Conservation (phyloP, 768 basidiomycete species). For the Strobilomyces dryophilus region DNA sequence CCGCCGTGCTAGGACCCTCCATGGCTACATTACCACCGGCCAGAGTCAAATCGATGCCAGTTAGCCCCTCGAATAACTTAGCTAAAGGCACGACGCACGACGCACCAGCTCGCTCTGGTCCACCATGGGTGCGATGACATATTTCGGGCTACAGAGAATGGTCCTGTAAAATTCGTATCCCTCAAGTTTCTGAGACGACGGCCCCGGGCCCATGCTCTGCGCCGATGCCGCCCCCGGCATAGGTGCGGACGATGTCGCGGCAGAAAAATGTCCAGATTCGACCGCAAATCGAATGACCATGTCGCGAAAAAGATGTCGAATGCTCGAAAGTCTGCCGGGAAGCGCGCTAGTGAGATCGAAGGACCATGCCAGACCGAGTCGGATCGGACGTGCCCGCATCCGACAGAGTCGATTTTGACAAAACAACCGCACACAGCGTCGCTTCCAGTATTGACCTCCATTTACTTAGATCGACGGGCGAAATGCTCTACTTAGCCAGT, state of each 20-base stretch:
- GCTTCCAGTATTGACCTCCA: too few species aligned
- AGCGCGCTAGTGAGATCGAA: not conserved
- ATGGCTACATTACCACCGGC: constrained; percentile 56
- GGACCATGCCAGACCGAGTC: constrained; percentile 1
- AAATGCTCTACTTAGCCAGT: too few species aligned
- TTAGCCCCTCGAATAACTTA: not conserved
- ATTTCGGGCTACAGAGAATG: constrained; percentile 80
- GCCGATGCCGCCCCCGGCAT: not conserved
- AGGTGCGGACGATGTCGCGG: not conserved
- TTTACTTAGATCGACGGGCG: too few species aligned
- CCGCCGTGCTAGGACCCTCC: constrained; percentile 76
- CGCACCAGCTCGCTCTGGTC: constrained; percentile 94
- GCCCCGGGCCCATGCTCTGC: not conserved
- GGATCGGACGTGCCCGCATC: constrained; percentile 2
- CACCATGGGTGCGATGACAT: constrained; percentile 96
- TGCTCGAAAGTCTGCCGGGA: not conserved
- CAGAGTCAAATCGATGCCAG: not conserved
- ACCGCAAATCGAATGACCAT: constrained; percentile 2
- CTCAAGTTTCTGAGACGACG: constrained; percentile 40
- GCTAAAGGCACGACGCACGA: constrained; percentile 7
- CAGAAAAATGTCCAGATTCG: not conserved
- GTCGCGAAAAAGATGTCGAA: constrained; percentile 1
- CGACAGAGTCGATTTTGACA: not conserved
- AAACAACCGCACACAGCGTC: constrained; percentile 7
- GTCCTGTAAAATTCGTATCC: constrained; percentile 84